Base-by-base conservation (phyloP, 2,329 filamentous ascomycete species). In the Fusarium luffae region DNA sequence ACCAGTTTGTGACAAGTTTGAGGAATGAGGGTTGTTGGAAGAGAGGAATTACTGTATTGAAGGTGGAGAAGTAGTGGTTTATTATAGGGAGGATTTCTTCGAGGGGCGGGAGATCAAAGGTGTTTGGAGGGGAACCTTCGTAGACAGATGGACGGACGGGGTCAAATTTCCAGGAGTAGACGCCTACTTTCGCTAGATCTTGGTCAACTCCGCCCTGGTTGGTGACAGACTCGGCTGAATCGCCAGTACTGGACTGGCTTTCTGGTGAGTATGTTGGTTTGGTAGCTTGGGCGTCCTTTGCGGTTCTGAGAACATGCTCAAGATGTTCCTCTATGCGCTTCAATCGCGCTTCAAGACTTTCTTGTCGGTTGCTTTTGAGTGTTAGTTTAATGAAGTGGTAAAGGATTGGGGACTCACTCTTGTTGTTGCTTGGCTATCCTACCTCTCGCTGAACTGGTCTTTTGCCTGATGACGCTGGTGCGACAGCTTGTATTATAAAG, bases 401-500 rank as follows among this genome's bases (percentile, higher is more conserved):
- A 18, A 28, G 2, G 7, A 37, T 41, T 5, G 25, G 12, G 4
- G 23, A 30, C 66, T 34, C 47, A 70, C 73, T 70, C 61, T 67
- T 59, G 66, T 49, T 64, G 50, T 18, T 56, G 52, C 37, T 43
- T 64, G 8, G 51, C 60, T 9, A 63, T n/a, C 16, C 67, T 73
- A 3, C 60, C 43, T 19, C 64, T 74, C 8, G 69, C 60, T 1
- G 72, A 59, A n/a, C 67, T 74, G 10, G 75, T 42, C 44, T 75
- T 77, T 21, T 72, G 69, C 10, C 75, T 68, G 11, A 76, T 70
- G 46, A 72, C 69, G 50, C 68, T 76, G 4, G 74, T 77, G 18
- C 59, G 69, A 64, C 82, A 83, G n/a, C 77, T 72, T 5, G 81
- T 74, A n/a, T 78, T 77, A 65, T 84, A 84, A 5, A 83, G 71